These are phyloP conservation scores for Leptomonas seymouri DNA, from an alignment of 208 protist genomes.

Conservation along the genomic window DNA sequence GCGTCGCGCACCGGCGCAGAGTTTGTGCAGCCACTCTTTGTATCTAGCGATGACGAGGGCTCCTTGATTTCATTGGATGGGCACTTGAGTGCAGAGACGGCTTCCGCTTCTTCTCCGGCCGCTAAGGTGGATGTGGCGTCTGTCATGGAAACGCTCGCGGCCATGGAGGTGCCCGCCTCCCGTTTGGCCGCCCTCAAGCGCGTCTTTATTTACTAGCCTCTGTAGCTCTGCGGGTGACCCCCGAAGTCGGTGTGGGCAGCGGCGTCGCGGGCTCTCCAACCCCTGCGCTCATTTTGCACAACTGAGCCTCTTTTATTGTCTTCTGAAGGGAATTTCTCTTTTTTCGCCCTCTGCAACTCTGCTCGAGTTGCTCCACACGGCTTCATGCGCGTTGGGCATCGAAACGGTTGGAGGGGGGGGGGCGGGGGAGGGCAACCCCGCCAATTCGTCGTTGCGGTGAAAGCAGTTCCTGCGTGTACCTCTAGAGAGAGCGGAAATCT, in stretches of 20 bases:
- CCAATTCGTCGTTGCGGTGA: no score
- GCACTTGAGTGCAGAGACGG: background rate
- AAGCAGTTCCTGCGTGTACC: no score
- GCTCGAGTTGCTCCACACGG: no score
- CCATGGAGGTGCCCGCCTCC: conserved; percentile 16
- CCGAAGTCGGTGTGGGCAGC: background rate
- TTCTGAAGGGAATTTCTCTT: no score
- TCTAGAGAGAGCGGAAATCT: no score
- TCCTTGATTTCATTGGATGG: background rate
- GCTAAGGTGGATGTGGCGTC: conserved; percentile 9
- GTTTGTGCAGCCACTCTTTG: background rate
- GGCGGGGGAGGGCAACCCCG: no score
- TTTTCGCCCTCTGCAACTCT: no score
- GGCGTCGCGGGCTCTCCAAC: no score
- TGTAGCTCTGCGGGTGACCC: background rate
- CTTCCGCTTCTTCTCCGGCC: background rate
- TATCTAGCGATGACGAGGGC: conserved; percentile 12
- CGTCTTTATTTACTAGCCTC: conserved; percentile 13
- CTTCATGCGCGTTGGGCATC: no score
- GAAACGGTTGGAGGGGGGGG: no score
- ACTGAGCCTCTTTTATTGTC: no score
- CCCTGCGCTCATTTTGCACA: no score
- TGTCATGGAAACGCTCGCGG: conserved; percentile 18
- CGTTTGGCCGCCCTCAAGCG: conserved; percentile 27
- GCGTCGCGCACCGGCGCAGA: background rate